Base-by-base conservation (phyloP, 148 eudicot species). In the Amaranthus palmeri region DNA sequence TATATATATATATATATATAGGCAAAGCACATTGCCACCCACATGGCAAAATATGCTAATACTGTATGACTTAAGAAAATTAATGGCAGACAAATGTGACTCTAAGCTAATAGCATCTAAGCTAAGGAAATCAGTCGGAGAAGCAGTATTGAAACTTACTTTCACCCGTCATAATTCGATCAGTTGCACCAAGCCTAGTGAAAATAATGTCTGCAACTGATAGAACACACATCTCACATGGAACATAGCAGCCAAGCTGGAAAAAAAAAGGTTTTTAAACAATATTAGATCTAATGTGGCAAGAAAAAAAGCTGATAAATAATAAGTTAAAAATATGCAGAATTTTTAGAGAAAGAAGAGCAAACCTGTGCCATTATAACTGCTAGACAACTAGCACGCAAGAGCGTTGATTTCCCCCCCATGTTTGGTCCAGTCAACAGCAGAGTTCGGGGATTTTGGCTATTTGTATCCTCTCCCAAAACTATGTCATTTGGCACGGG, bases 371-470 rank as follows among this genome's bases (percentile, higher is more conserved):
- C 96, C 75, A 95, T 65, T 60, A 95, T 80, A 78, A 95, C 93
- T 54, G 97, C 88, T 62, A 90, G 78, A 80, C 99, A 95, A 69
- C 90, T 86, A 57, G 99, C 90, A 77, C 99, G 96, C 58, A 95
- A 73, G 72, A 95, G 97, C 54, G 99, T 95, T 42, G 99, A 95
- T 80, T 95, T 95, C 62, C 99, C 99, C 14, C 99, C 99, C 99
- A 95, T 95, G 80, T 95, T 95, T 54, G 99, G 99, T 74, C 99
- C 99, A 63, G 99, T 95, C 88, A 95, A 81, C n/a, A 95, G 88
- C 80, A 95, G 78, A 71, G 99, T 83, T 18, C 83, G 81, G 44
- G 96, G 92, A 80, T 73, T 76, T 42, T 82, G 79, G 36, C 70
- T 83, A 81, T 78, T 76, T 57, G 76, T 45, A 45, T 84, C 79